phyloP scores from a whole-genome alignment of 129 eudicot genomes.

The Escallonia rubra region DNA sequence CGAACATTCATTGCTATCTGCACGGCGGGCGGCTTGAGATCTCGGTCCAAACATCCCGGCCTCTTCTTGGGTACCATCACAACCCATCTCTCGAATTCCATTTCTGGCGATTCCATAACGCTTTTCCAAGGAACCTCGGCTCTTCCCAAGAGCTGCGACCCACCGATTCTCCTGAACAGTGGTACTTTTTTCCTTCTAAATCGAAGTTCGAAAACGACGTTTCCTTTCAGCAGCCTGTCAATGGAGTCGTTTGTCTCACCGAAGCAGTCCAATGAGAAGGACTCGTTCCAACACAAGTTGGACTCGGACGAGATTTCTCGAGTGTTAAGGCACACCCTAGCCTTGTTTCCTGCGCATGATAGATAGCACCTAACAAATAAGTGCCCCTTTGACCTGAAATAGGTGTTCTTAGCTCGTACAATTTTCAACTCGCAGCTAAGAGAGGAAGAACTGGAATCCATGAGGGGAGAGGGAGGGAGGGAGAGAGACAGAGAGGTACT shows the following conservation, averaged over 20 bases:
- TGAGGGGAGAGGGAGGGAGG: constrained; percentile 17
- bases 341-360: constrained; percentile 42
- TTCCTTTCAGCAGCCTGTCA: constrained; percentile 28
- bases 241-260: constrained; percentile 40
- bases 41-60: no score
- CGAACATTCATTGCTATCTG: no score
- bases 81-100: constrained; percentile 53
- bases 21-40: no score
- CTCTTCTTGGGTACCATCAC: constrained; percentile 26
- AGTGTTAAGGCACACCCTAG: constrained; percentile 46
- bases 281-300: constrained; percentile 37
- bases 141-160: constrained; percentile 52
- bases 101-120: constrained; percentile 36
- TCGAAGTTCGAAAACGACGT: constrained; percentile 46
- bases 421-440: constrained; percentile 46
- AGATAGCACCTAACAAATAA: constrained; percentile 68
- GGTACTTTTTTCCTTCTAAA: constrained; percentile 15
- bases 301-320: constrained; percentile 31
- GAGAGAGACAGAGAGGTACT: no score
- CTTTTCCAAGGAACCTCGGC: constrained; percentile 52
- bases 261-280: constrained; percentile 47
- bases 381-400: constrained; percentile 18
- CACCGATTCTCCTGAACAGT: constrained; percentile 27
- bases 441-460: constrained; percentile 31
- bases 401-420: constrained; percentile 51